These are phyloP conservation scores for Rhodotorula taiwanensis DNA, from an alignment of 768 basidiomycete species.

Conservation along the genomic window DNA sequence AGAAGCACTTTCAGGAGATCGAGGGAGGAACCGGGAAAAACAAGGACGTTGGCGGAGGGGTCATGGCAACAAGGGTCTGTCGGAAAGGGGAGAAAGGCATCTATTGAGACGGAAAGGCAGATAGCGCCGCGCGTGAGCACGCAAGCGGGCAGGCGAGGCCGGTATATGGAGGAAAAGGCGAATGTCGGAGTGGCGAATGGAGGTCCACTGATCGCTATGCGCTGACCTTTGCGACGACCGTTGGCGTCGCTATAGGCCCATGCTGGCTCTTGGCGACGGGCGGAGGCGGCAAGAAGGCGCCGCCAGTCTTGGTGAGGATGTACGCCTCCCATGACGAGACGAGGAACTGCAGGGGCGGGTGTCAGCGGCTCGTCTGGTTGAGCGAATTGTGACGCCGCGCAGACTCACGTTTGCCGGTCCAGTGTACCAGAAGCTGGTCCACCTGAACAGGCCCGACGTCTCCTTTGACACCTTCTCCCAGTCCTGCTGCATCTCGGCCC, in stretches of 20 bases:
- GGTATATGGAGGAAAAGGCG: background rate
- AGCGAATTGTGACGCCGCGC: no score
- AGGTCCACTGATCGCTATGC: background rate
- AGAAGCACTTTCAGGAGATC: background rate
- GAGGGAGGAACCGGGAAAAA: background rate
- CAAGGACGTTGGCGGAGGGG: background rate
- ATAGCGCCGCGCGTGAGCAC: no score
- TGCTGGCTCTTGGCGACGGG: background rate
- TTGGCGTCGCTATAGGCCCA: background rate
- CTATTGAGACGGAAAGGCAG: no score
- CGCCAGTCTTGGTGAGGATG: constrained; percentile 24
- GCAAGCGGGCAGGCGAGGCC: no score
- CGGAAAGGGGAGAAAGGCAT: background rate
- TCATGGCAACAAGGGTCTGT: background rate
- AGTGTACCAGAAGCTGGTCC: constrained; percentile 22
- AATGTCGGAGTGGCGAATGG: background rate
- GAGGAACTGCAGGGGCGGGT: constrained; percentile 9
- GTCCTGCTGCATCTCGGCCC: constrained; percentile 35
- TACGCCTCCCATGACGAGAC: constrained; percentile 29
- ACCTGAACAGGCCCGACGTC: constrained; percentile 21
- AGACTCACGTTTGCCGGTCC: constrained; percentile 23
- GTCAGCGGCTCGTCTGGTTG: background rate
- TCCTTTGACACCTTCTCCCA: constrained; percentile 28
- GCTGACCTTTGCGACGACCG: background rate
- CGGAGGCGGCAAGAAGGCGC: constrained; percentile 8